Percentiles rank a stretch among this genome's conserved stretches.
phyloP scores from a whole-genome alignment of 2,329 filamentous ascomycete genomes.

The Claviceps digitariae region DNA sequence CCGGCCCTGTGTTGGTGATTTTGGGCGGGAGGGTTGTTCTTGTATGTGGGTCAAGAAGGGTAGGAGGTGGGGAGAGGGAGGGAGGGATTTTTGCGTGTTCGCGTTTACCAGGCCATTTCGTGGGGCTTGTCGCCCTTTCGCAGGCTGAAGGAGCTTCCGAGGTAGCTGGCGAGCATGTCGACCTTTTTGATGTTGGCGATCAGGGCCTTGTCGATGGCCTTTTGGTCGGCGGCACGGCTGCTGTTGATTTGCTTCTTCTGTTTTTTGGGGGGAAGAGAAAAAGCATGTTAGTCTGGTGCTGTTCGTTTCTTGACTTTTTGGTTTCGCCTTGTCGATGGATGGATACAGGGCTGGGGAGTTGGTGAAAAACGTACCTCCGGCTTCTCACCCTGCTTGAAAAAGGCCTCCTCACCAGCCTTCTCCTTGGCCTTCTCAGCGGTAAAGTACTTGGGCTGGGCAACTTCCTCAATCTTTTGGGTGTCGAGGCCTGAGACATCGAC shows the following conservation, averaged over 20 bases:
- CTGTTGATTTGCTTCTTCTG: constrained; percentile 96
- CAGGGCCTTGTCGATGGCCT: constrained; percentile 94
- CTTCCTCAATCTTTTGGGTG: constrained; percentile 74
- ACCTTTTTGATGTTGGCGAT: constrained; percentile 98
- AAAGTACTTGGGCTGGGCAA: constrained; percentile 78
- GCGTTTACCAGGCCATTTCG: constrained; percentile 94
- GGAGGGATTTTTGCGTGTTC: neutral
- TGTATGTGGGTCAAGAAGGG: neutral
- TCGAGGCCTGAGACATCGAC: constrained; percentile 79
- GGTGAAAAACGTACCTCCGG: constrained; percentile 55
- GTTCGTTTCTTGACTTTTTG: neutral
- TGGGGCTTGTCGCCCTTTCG: constrained; percentile 99
- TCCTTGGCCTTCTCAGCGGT: constrained; percentile 86
- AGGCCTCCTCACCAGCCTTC: constrained; percentile 95
- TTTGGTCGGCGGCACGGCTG: constrained; percentile 92
- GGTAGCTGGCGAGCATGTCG: constrained; percentile 84
- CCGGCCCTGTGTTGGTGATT: too few species aligned
- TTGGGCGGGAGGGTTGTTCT: neutral
- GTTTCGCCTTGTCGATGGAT: too few species aligned
- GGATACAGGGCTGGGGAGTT: too few species aligned
- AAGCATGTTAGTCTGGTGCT: neutral
- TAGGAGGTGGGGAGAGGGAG: neutral
- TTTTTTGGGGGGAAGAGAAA: constrained; percentile 11
- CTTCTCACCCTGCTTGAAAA: constrained; percentile 99
- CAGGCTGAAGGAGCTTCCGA: constrained; percentile 92